These are phyloP conservation scores for Phytophthora kernoviae DNA, from an alignment of 352 stramenopile genomes.

Conservation along the genomic window DNA sequence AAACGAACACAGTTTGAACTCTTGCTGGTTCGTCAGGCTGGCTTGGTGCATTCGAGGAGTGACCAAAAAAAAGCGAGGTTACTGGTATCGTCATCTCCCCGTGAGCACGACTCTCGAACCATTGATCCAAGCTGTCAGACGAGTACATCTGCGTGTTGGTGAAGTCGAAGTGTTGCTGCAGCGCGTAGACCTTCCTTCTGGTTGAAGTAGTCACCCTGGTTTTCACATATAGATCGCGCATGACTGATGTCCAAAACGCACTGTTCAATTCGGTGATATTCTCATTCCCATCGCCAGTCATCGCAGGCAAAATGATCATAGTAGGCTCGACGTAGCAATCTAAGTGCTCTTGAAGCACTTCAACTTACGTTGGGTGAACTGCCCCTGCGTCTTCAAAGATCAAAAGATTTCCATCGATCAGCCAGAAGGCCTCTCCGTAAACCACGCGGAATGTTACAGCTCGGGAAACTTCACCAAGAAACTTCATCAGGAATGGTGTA, in stretches of 20 bases:
- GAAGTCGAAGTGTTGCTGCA: slow-evolving; percentile 52
- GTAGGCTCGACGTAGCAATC: slow-evolving; percentile 25
- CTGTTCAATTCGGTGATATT: slow-evolving; percentile 35
- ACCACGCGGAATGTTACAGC: slow-evolving; percentile 67
- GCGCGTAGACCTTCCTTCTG: slow-evolving; percentile 56
- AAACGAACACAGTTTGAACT: slow-evolving; percentile 26
- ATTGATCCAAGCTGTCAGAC: slow-evolving; percentile 48
- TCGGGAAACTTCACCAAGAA: slow-evolving; percentile 52
- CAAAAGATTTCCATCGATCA: slow-evolving; percentile 68
- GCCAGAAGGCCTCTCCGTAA: slow-evolving; percentile 73
- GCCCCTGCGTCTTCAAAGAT: slow-evolving; percentile 53
- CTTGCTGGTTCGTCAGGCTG: slow-evolving; percentile 6
- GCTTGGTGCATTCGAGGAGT: too few relatives aligned
- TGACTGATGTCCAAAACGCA: slow-evolving; percentile 53
- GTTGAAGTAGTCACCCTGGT: slow-evolving; percentile 63
- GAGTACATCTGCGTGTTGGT: slow-evolving; percentile 59
- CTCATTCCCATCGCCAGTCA: slow-evolving; percentile 7
- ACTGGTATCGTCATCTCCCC: slow-evolving; percentile 44
- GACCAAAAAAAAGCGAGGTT: slow-evolving; percentile 16
- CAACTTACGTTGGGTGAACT: slow-evolving; percentile 39
- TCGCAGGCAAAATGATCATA: slow-evolving; percentile 6
- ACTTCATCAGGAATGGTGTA: slow-evolving; percentile 69
- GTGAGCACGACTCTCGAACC: slow-evolving; percentile 44
- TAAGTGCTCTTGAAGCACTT: slow-evolving; percentile 38
- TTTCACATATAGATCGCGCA: slow-evolving; percentile 45